Base-by-base conservation (phyloP, 2,329 filamentous ascomycete genomes). In the Drechslerella coelobrocha region DNA sequence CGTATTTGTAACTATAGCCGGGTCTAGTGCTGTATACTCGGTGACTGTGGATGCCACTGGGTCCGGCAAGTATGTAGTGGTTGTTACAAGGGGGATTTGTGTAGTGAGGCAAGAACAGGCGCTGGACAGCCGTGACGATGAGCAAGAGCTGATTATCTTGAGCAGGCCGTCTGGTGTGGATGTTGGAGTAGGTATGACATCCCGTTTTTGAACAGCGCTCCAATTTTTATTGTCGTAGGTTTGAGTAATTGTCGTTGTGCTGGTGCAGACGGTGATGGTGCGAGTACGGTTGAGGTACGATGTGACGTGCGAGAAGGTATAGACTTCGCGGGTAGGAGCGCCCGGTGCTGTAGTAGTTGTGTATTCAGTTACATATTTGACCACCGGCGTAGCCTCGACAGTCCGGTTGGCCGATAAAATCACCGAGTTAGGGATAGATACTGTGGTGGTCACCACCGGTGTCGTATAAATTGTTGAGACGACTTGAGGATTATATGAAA, bases 141-240 rank as follows among this genome's bases (percentile, higher is more conserved):
- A 51, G n/a, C 47, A 51, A 3, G 47, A 51, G 24, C 26, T 51
- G 23, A 51, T 51, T 7, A 51, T 31, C 10, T 31, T 26, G 23
- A 51, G 26, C 9, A 51, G 23, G 12, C 47, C 47, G 5, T 8
- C 26, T 3, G 47, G 47, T 10, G 8, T 45, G 4, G 41, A 21
- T 19, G 41, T 45, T 9, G 41, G 6, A 7, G 39, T 43, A 7
- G 39, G 5, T 3, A 27, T 19, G 12, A 31, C 47, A 51, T 31
- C 47, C 10, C 47, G 47, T 24, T 27, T 51, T 23, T 27, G 10
- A 27, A 51, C 5, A 29, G 17, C 12, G 23, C 23, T 24, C 23
- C 10, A 27, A 5, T 51, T 51, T 19, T 21, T 21, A 31, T 51
- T 51, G 47, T 51, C 47, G 26, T 51, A 51, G 9, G 47, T 51